Percentiles rank a stretch among this genome's conserved stretches.
phyloP scores from a whole-genome alignment of 441 rosid species.

The Syzygium syzygioides region DNA sequence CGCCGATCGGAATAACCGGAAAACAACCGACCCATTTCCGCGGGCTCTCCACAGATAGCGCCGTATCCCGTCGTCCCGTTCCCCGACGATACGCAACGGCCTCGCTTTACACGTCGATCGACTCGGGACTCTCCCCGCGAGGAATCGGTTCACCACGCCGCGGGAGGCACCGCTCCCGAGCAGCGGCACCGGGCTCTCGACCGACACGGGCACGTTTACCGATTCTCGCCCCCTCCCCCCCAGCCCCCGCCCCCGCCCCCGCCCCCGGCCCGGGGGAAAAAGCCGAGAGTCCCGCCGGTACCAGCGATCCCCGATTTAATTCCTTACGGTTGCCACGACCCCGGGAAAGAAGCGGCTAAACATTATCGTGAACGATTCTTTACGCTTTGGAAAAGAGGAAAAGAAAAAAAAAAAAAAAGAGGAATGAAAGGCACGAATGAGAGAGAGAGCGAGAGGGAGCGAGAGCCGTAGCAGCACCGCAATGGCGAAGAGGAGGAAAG shows the following conservation, averaged over 20 bases:
- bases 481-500: conserved; percentile 21
- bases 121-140: rapidly evolving
- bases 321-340: too few relatives aligned
- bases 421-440: too few relatives aligned
- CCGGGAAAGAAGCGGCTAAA: too few relatives aligned
- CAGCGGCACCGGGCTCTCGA: not conserved
- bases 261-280: too few relatives aligned
- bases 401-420: rapidly evolving
- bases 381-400: too few relatives aligned
- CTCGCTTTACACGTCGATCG: rapidly evolving
- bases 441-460: not conserved
- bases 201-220: not conserved
- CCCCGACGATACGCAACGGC: not conserved
- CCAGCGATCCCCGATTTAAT: rapidly evolving
- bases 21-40: not conserved
- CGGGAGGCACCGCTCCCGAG: not conserved
- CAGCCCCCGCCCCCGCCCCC: too few relatives aligned
- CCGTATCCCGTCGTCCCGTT: rapidly evolving
- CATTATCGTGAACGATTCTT: too few relatives aligned
- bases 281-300: rapidly evolving
- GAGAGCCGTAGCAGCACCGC: conserved; percentile 56
- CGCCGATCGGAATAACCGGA: not conserved
- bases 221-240: too few relatives aligned
- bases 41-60: not conserved
- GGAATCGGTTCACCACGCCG: rapidly evolving